Conservation (phyloP, 768 basidiomycete genomes). For the Leucogyrophana mollusca region DNA sequence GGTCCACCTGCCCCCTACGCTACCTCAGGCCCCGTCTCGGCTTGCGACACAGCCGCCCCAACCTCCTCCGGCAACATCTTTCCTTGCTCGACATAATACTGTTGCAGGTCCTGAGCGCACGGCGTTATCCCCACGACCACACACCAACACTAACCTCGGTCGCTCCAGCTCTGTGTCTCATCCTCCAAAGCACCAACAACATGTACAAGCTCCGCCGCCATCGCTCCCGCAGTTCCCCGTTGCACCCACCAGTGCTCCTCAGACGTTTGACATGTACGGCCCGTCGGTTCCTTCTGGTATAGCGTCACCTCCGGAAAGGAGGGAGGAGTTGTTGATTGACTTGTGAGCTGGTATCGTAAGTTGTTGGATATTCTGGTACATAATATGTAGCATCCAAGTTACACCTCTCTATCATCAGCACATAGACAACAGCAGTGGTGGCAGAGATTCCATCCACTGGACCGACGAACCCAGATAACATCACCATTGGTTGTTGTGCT, state of each 20-base stretch:
- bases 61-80: constrained; percentile 8
- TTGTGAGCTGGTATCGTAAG: constrained; percentile 25
- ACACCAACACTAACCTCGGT: constrained; percentile 14
- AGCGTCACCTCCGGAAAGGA: constrained; percentile 55
- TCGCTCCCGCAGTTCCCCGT: constrained; percentile 62
- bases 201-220: constrained; percentile 20
- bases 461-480: no score
- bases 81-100: constrained; percentile 21
- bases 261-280: constrained; percentile 49
- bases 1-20: constrained; percentile 18
- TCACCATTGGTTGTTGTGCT: no score
- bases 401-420: no score
- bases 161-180: constrained; percentile 29
- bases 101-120: constrained; percentile 9
- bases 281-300: constrained; percentile 45
- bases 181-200: constrained; percentile 13
- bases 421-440: no score
- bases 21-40: constrained; percentile 13
- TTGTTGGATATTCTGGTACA: no score
- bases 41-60: constrained; percentile 19
- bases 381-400: no score
- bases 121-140: constrained; percentile 22
- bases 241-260: constrained; percentile 60
- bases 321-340: constrained; percentile 56
- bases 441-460: no score